Percentiles rank a stretch among this genome's conserved stretches.
Evolutionary conservation across 306 rosid genomes (phyloP).

Genomic region (Astragalus membranaceus): DNA sequence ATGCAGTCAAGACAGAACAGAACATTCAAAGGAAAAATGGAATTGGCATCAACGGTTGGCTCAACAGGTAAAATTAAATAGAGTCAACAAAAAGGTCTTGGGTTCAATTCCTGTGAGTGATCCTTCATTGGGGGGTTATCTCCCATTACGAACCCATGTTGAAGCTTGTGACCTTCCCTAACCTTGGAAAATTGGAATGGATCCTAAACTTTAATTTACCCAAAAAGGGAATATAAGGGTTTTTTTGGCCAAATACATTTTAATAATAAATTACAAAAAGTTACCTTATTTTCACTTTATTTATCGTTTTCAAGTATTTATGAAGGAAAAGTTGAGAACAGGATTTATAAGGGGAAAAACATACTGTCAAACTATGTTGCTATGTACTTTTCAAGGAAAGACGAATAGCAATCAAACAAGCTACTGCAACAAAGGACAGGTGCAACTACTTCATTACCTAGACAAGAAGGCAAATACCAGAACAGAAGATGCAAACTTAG

Average conservation of each 20-base stretch:
- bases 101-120: neutral
- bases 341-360: neutral
- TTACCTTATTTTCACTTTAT: neutral
- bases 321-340: neutral
- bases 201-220: conserved; percentile 5
- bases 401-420: neutral
- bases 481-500: neutral
- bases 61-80: neutral
- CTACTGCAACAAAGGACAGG: neutral
- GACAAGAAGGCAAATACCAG: neutral
- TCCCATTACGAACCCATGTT: neutral
- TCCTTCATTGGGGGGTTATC: neutral
- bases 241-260: neutral
- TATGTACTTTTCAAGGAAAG: neutral
- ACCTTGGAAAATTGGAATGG: neutral
- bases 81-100: neutral
- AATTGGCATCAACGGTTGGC: neutral
- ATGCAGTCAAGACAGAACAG: neutral
- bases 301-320: neutral
- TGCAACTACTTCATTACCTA: neutral
- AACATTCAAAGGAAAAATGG: neutral
- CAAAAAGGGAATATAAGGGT: neutral
- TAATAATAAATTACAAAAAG: neutral
- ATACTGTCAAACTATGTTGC: neutral
- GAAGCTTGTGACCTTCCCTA: neutral